These are phyloP conservation scores for Kregervanrija pseudodelftensis DNA, from an alignment of 805 yeast species.

Conservation along the genomic window DNA sequence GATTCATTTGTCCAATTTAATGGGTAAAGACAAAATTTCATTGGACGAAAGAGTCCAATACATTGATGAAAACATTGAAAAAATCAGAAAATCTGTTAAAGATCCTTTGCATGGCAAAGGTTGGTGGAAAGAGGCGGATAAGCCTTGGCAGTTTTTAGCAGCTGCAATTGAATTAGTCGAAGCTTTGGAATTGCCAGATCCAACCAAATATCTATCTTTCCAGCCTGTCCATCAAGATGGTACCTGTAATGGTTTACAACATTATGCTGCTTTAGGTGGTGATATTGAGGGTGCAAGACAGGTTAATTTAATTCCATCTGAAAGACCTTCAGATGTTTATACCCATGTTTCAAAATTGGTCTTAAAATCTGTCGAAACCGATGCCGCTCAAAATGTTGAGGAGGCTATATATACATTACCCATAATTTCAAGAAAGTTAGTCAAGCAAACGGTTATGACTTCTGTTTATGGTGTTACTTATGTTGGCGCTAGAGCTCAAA, in stretches of 20 bases:
- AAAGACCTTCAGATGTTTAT: conserved; percentile 73
- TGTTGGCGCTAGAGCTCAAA: conserved; percentile 88
- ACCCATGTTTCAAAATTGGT: conserved; percentile 63
- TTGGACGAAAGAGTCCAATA: conserved; percentile 54
- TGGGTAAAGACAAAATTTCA: conserved; percentile 70
- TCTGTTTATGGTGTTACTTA: conserved; percentile 96
- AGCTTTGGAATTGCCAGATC: conserved; percentile 56
- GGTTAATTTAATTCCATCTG: conserved; percentile 66
- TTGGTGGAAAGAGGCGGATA: conserved; percentile 72
- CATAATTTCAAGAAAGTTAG: conserved; percentile 75
- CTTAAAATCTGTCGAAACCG: conserved; percentile 43
- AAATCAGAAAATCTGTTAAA: conserved; percentile 49
- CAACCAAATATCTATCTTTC: conserved; percentile 57
- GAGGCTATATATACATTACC: conserved; percentile 50
- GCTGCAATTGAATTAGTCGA: conserved; percentile 60
- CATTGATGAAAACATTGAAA: conserved; percentile 49
- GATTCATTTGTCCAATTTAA: conserved; percentile 65
- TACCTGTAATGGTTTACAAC: conserved; percentile 80
- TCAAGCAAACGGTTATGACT: conserved; percentile 97
- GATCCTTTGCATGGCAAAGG: conserved; percentile 51
- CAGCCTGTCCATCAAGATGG: conserved; percentile 85
- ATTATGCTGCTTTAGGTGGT: conserved; percentile 84
- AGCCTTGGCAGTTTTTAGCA: conserved; percentile 78
- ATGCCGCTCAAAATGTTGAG: conserved; percentile 46
- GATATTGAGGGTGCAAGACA: conserved; percentile 77